Percentiles rank a stretch among this genome's conserved stretches.
Evolutionary conservation across 1,139 yeast genomes (phyloP).

Genomic region (Blastobotrys proliferans): DNA sequence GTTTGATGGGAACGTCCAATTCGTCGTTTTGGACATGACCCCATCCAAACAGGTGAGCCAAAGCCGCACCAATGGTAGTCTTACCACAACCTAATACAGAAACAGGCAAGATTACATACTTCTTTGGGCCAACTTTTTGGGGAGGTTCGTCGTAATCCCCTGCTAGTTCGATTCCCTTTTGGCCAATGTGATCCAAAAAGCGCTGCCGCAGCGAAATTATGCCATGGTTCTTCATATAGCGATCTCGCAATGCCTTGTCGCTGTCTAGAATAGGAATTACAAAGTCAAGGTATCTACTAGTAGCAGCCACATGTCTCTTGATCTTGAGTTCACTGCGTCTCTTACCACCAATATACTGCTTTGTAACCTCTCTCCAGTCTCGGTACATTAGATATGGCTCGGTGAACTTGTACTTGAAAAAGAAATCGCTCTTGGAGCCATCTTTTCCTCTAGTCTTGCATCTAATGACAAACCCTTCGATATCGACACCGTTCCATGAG

Average conservation of each 20-base stretch:
- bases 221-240: slow-evolving; percentile 59
- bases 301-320: slow-evolving; percentile 53
- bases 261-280: slow-evolving; percentile 50
- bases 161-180: slow-evolving; percentile 43
- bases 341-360: slow-evolving; percentile 46
- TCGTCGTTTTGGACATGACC: slow-evolving; percentile 85
- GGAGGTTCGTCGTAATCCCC: slow-evolving; percentile 14
- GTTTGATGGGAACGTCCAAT: slow-evolving; percentile 41
- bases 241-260: slow-evolving; percentile 40
- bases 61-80: slow-evolving; percentile 70
- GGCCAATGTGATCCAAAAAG: slow-evolving; percentile 49
- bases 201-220: slow-evolving; percentile 65
- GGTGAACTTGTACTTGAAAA: slow-evolving; percentile 91
- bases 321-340: slow-evolving; percentile 45
- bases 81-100: slow-evolving; percentile 97
- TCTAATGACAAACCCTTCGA: slow-evolving; percentile 92
- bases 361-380: slow-evolving; percentile 85
- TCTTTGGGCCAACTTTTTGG: slow-evolving; percentile 27
- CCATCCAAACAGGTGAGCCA: slow-evolving; percentile 57
- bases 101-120: slow-evolving; percentile 70
- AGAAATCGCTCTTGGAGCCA: slow-evolving; percentile 44
- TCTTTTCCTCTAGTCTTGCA: slow-evolving; percentile 36
- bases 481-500: slow-evolving; percentile 62
- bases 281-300: slow-evolving; percentile 66
- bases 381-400: slow-evolving; percentile 92